phyloP scores from a whole-genome alignment of 352 stramenopile genomes.

The Phytopythium ostracodes region DNA sequence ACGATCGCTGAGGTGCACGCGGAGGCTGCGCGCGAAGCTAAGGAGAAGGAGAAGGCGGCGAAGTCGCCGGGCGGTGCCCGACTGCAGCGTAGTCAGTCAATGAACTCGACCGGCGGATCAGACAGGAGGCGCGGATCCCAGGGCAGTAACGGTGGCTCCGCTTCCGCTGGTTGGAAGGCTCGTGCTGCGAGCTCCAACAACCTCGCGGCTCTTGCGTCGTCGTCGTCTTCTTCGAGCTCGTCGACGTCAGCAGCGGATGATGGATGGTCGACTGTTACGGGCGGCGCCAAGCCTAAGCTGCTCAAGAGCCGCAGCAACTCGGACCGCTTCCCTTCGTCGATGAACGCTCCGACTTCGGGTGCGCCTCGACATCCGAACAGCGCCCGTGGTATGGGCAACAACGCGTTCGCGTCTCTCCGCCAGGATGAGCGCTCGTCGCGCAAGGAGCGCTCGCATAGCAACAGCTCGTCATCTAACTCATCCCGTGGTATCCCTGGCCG shows the following conservation, averaged over 20 bases:
- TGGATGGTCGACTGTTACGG: constrained; percentile 70
- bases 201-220: constrained; percentile 6
- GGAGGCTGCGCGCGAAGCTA: constrained; percentile 62
- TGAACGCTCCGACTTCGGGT: constrained; percentile 6
- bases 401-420: constrained; percentile 41
- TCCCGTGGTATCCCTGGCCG: constrained; percentile 19
- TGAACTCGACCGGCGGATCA: constrained; percentile 28
- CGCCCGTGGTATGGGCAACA: constrained; percentile 20
- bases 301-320: constrained; percentile 62
- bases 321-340: constrained; percentile 32
- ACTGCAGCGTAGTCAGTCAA: constrained; percentile 63
- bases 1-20: constrained; percentile 80
- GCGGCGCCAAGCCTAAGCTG: constrained; percentile 43
- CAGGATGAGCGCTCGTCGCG: constrained; percentile 22
- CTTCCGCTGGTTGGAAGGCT: constrained; percentile 61
- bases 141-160: constrained; percentile 23
- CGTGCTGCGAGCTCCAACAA: constrained; percentile 19
- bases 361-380: constrained; percentile 34
- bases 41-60: constrained; percentile 54
- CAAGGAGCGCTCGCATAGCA: constrained; percentile 53
- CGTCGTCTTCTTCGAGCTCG: constrained; percentile 7
- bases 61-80: constrained; percentile 28
- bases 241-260: constrained; percentile 41
- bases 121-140: constrained; percentile 40
- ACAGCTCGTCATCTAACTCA: constrained; percentile 40